Conservation (phyloP, 352 stramenopile genomes). For the Albugo laibachii region DNA sequence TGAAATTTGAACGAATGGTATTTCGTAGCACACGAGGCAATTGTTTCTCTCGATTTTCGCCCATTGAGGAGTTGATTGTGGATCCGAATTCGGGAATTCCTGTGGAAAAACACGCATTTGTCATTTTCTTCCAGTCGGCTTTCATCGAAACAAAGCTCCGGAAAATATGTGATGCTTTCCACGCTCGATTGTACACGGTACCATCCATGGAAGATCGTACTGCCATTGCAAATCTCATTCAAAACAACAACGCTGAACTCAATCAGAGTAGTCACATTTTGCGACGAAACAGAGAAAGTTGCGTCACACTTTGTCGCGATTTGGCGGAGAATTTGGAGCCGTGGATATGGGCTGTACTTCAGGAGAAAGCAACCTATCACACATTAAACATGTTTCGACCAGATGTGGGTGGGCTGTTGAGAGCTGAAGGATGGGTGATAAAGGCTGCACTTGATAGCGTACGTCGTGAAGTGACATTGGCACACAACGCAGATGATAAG, state of each 20-base stretch:
- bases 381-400: conserved; percentile 95
- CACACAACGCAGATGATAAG: conserved; percentile 86
- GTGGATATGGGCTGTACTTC: conserved; percentile 95
- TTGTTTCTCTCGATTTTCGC: conserved; percentile 93
- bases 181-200: conserved; percentile 89
- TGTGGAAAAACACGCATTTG: conserved; percentile 77
- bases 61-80: conserved; percentile 82
- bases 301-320: conserved; percentile 85
- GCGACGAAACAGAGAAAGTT: conserved; percentile 90
- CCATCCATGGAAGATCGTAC: conserved; percentile 87
- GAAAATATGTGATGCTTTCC: conserved; percentile 97
- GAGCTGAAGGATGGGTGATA: conserved; percentile 94
- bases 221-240: conserved; percentile 73
- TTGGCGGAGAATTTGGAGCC: conserved; percentile 84
- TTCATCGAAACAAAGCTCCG: conserved; percentile 96
- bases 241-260: conserved; percentile 87
- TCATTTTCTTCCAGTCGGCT: conserved; percentile 95
- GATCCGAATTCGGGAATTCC: conserved; percentile 79
- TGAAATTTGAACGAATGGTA: conserved; percentile 97
- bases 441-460: conserved; percentile 59
- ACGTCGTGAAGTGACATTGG: conserved; percentile 71
- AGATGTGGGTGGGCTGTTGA: conserved; percentile 93
- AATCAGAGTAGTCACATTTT: conserved; percentile 93
- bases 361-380: conserved; percentile 96
- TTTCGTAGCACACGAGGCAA: conserved; percentile 98